Conservation (phyloP, 331 rosid genomes). For the Malus hybrid region DNA sequence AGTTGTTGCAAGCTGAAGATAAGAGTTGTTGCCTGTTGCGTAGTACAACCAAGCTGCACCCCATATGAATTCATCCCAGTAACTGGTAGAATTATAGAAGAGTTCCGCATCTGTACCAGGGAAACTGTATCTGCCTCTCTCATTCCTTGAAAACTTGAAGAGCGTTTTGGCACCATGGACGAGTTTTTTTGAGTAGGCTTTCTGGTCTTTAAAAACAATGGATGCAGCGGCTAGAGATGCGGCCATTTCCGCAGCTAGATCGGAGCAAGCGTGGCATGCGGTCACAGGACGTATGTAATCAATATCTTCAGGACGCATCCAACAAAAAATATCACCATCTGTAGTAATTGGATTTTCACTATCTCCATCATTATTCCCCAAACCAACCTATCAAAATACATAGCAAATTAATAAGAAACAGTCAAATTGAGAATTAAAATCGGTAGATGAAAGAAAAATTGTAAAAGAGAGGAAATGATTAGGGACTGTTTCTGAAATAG, state of each 20-base stretch:
- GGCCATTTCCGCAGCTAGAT: conserved; percentile 95
- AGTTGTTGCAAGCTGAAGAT: conserved; percentile 76
- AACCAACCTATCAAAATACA: conserved; percentile 52
- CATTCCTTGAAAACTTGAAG: conserved; percentile 55
- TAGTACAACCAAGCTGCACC: conserved; percentile 98
- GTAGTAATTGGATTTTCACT: conserved; percentile 32
- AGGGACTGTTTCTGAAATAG: no score
- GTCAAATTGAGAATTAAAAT: no score
- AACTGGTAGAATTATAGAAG: conserved; percentile 76
- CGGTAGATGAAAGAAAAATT: no score
- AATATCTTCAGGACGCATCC: conserved; percentile 97
- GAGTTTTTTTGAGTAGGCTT: conserved; percentile 86
- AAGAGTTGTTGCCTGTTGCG: conserved; percentile 87
- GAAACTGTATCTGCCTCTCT: conserved; percentile 74
- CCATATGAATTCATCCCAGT: conserved; percentile 94
- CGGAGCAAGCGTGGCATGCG: conserved; percentile 53
- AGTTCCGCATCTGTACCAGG: conserved; percentile 51
- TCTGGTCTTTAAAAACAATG: conserved; percentile 94
- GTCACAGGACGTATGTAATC: conserved; percentile 69
- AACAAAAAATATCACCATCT: conserved; percentile 76
- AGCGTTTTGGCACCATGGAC: conserved; percentile 91
- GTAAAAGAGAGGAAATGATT: no score
- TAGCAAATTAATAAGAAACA: neutral
- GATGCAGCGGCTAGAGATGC: conserved; percentile 93
- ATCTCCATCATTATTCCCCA: conserved; percentile 69